Percentiles rank a stretch among this genome's conserved stretches.
phyloP scores from a whole-genome alignment of 1,139 yeast species.

The Protomyces pachydermus region DNA sequence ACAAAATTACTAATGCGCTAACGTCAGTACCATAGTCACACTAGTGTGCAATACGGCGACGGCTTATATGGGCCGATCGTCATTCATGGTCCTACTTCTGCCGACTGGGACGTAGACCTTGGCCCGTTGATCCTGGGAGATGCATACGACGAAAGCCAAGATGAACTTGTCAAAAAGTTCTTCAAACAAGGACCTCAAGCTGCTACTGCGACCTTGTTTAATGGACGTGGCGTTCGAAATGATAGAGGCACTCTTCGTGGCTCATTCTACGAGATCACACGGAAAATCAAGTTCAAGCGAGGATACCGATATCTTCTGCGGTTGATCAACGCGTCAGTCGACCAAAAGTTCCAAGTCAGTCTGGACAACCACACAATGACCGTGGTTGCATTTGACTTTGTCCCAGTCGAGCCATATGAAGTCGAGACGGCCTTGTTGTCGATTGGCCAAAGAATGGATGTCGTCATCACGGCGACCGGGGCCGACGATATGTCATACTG shows the following conservation, averaged over 20 bases:
- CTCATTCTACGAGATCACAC: constrained; percentile 30
- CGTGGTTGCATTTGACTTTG: constrained; percentile 30
- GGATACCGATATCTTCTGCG: constrained; percentile 36
- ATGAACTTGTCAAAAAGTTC: constrained; percentile 50
- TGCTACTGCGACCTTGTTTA: constrained; percentile 47
- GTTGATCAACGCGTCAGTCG: constrained; percentile 38
- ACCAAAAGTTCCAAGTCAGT: constrained; percentile 34
- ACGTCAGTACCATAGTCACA: constrained; percentile 54
- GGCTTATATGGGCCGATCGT: constrained; percentile 38
- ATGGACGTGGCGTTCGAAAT: constrained; percentile 36
- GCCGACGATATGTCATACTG: constrained; percentile 34
- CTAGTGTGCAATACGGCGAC: constrained; percentile 39
- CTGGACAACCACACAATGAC: constrained; percentile 41
- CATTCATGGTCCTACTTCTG: constrained; percentile 4
- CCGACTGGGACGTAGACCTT: constrained; percentile 58
- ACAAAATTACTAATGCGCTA: constrained; percentile 41
- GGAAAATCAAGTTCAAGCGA: constrained; percentile 28
- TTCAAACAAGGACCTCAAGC: constrained; percentile 75
- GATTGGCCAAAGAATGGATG: constrained; percentile 66
- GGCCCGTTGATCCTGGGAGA: constrained; percentile 57
- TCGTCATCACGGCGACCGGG: constrained; percentile 41
- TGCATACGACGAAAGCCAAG: constrained; percentile 63
- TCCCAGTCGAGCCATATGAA: constrained; percentile 26
- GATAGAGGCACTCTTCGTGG: constrained; percentile 32
- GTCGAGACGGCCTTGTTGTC: constrained; percentile 28